Conservation (phyloP, 2,329 filamentous ascomycete species). For the Sporothrix pallida region DNA sequence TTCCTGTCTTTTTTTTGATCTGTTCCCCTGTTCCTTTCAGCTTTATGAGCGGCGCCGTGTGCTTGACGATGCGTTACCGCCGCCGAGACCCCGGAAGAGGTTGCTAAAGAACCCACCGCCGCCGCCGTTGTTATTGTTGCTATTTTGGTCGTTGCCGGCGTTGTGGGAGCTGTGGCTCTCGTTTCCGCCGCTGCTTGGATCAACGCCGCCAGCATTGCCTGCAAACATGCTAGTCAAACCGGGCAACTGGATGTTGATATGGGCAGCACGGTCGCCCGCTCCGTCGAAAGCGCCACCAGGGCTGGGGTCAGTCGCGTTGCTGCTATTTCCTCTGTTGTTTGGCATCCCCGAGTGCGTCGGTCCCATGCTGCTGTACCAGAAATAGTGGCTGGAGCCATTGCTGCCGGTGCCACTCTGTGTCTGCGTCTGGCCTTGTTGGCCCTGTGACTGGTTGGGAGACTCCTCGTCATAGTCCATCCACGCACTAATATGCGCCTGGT, state of each 20-base stretch:
- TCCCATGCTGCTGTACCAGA: constrained; percentile 26
- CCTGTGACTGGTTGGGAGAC: not conserved
- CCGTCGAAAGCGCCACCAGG: not conserved
- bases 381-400: constrained; percentile 12
- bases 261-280: not conserved
- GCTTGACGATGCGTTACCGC: constrained; percentile 17
- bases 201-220: not conserved
- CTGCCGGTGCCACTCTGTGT: constrained; percentile 14
- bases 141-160: not conserved
- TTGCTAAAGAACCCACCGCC: not conserved
- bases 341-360: constrained; percentile 14
- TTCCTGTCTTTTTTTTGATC: not conserved
- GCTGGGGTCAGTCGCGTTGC: not conserved
- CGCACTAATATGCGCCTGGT: constrained; percentile 22
- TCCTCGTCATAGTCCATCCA: constrained; percentile 16
- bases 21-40: not conserved
- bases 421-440: not conserved
- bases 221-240: not conserved
- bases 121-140: constrained; percentile 15
- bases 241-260: constrained; percentile 10
- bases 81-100: constrained; percentile 8
- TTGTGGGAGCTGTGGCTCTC: not conserved
- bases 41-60: constrained; percentile 26
- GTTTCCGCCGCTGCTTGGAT: not conserved
- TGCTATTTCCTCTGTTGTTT: not conserved